Conservation (phyloP, 164 flowering plant genomes). For the Brasenia schreberi region DNA sequence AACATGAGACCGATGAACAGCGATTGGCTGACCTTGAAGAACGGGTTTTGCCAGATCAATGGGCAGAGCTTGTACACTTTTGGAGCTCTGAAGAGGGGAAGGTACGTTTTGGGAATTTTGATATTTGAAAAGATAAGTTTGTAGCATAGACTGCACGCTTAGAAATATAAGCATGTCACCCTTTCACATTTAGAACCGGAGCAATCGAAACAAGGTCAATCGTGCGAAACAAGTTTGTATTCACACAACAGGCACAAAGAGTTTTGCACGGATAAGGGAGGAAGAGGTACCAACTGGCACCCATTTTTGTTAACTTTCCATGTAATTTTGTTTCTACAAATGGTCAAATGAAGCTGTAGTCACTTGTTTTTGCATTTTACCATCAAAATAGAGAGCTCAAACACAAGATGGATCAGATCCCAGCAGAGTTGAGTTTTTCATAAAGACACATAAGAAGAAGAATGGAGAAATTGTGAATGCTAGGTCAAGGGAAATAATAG, state of each 20-base stretch:
- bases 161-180: no score
- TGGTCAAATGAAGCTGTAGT: no score
- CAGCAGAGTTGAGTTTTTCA: constrained; percentile 18
- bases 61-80: constrained; percentile 12
- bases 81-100: constrained; percentile 17
- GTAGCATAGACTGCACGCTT: no score
- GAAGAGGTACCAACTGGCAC: constrained; percentile 12
- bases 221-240: constrained; percentile 6
- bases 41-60: constrained; percentile 16
- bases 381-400: constrained; percentile 3
- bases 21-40: constrained; percentile 9
- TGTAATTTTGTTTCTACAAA: no score
- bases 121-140: no score
- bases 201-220: constrained; percentile 14
- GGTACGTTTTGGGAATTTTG: constrained; percentile 1
- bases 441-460: constrained; percentile 15
- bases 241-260: constrained; percentile 17
- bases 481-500: constrained; percentile 10
- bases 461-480: constrained; percentile 20
- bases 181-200: constrained; percentile 5
- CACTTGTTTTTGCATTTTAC: not conserved
- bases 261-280: constrained; percentile 20
- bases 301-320: not conserved
- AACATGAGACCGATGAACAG: constrained; percentile 14
- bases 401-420: constrained; percentile 10